Base-by-base conservation (phyloP, 163 green algal genomes). In the Chloroidium sp. region DNA sequence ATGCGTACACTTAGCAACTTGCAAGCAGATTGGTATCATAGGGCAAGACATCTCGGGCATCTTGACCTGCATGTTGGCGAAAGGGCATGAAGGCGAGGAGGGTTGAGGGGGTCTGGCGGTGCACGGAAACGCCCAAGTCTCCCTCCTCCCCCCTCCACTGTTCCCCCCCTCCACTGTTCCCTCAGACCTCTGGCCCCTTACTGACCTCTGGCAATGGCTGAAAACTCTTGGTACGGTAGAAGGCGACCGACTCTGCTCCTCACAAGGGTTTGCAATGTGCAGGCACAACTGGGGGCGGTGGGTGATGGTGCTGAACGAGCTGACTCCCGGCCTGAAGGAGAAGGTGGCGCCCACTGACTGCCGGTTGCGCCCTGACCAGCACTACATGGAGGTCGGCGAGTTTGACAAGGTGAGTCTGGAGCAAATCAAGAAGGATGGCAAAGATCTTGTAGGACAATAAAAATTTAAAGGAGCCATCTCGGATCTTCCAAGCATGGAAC, bases 271-370 rank as follows among this genome's bases (percentile, higher is more conserved):
- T 10, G 10, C 6, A 72, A 4, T 79, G 76, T 76, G 83, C 80
- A 87, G 84, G 61, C 93, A 95, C 83, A 90, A 91, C 84, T 77
- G 93, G 75, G 91, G 89, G 1, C 61, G 77, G 57, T 91, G 85
- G 79, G 84, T 87, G 57, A 94, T 95, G 72, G 72, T 84, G 76
- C 84, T 95, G 77, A 95, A 95, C 79, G 91, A 95, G 85, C 62
- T 95, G 36, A 92, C 85, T 1, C 84, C 89, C 1, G 87, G 84
- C 2, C 76, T 90, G 74, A 74, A 84, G 74, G 14, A 78, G 12
- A 84, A 81, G 62, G 12, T 90, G 67, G 87, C 90, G 3, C 91
- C 91, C 57, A 95, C 92, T 12, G 92, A 95, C 86, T 92, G 89
- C 82, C 83, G 92, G 3, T 84, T 95, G 69, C 84, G 91, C 1